A percentile compares a stretch with the other conserved stretches of the same genome.
These are phyloP conservation scores for Areca catechu DNA, from an alignment of 176 grass and related monocot genomes.

Conservation along the genomic window DNA sequence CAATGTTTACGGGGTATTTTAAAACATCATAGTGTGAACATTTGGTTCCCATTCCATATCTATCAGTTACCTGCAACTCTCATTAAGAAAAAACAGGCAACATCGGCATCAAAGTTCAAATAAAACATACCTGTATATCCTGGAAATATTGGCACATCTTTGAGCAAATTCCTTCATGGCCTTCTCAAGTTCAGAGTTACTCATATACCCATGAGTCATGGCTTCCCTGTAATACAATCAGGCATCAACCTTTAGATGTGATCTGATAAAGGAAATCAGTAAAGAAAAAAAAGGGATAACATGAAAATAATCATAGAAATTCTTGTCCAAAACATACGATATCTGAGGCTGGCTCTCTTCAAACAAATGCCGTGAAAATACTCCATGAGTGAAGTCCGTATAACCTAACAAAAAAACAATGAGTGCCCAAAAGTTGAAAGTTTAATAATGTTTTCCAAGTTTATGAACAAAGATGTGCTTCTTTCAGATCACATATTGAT, in stretches of 20 bases:
- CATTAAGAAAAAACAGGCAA: neutral
- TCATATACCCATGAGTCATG: slow-evolving; percentile 60
- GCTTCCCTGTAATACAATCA: slow-evolving; percentile 44
- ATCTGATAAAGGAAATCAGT: neutral
- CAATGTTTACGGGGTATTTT: too few species aligned
- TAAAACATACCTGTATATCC: slow-evolving; percentile 76
- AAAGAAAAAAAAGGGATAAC: neutral
- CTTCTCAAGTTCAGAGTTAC: slow-evolving; percentile 52
- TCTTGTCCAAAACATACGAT: slow-evolving; percentile 34
- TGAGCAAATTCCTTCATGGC: slow-evolving; percentile 43
- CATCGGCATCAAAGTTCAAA: slow-evolving; percentile 3
- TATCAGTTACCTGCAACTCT: too few species aligned
- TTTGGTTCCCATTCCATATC: too few species aligned
- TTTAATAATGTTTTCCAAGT: too few species aligned
- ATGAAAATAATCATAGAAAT: neutral
- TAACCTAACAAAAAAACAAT: neutral
- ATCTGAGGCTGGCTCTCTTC: slow-evolving; percentile 31
- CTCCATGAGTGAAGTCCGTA: neutral
- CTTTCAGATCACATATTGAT: too few species aligned
- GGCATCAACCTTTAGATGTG: slow-evolving; percentile 2
- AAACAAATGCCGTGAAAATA: slow-evolving; percentile 32
- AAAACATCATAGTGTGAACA: too few species aligned
- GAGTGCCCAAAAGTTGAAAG: neutral
- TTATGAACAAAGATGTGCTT: too few species aligned
- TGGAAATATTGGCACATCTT: slow-evolving; percentile 68